Conservation (phyloP, 495 filamentous ascomycete species). For the Trichocladium antarcticum region DNA sequence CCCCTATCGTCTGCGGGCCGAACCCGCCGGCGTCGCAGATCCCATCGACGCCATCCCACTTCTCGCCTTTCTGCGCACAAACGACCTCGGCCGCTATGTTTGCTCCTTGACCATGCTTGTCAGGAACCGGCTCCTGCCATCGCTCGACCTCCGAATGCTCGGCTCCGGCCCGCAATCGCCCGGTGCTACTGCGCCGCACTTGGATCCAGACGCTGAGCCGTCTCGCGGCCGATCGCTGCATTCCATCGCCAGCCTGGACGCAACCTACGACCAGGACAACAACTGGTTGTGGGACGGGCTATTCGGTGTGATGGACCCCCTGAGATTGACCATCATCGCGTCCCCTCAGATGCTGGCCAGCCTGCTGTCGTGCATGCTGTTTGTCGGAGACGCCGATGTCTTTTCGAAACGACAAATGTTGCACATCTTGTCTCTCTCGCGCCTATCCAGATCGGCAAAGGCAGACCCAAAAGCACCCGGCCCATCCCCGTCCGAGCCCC, state of each 20-base stretch:
- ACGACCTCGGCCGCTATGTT: constrained; percentile 22
- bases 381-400: constrained; percentile 29
- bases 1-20: constrained; percentile 10
- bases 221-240: not conserved
- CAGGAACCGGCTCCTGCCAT: not conserved
- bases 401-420: constrained; percentile 25
- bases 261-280: constrained; percentile 9
- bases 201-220: not conserved
- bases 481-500: not conserved
- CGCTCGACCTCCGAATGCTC: not conserved
- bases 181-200: not conserved
- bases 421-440: constrained; percentile 35
- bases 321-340: constrained; percentile 34
- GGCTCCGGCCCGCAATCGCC: too few species aligned
- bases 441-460: not conserved
- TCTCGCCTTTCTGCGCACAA: constrained; percentile 25
- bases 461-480: too few species aligned
- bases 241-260: not conserved
- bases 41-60: constrained; percentile 17
- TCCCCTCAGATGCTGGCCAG: constrained; percentile 30
- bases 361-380: constrained; percentile 31
- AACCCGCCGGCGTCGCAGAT: constrained; percentile 3
- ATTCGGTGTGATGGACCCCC: constrained; percentile 33
- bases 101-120: constrained; percentile 27
- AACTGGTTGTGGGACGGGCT: constrained; percentile 37